Conservation (phyloP, 768 basidiomycete species). For the Macrocybe gigantea region DNA sequence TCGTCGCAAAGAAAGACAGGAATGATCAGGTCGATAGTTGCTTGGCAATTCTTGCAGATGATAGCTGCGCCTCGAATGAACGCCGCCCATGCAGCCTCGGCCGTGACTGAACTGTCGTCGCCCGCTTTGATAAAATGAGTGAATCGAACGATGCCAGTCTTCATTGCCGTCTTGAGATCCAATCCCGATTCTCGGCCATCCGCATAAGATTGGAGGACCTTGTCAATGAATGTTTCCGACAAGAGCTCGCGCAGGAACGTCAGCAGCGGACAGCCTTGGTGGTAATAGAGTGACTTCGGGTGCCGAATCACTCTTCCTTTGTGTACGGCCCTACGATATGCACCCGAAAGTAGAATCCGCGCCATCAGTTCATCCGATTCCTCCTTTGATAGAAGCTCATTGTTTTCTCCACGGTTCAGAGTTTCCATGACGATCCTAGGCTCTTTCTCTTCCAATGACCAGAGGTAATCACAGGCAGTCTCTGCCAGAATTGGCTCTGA, state of each 20-base stretch:
- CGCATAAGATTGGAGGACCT: not conserved
- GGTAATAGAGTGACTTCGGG: not conserved
- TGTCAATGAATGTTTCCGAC: not conserved
- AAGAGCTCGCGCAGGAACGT: not conserved
- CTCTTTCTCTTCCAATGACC: no score
- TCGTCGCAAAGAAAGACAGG: slow-evolving; percentile 16
- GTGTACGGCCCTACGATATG: slow-evolving; percentile 10
- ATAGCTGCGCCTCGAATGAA: slow-evolving; percentile 20
- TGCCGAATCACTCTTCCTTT: not conserved
- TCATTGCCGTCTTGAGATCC: slow-evolving; percentile 11
- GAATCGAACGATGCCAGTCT: slow-evolving; percentile 19
- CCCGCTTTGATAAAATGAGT: slow-evolving; percentile 21
- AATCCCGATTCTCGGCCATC: not conserved
- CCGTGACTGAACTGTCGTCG: slow-evolving; percentile 14
- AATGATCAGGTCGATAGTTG: slow-evolving; percentile 16
- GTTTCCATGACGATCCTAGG: no score
- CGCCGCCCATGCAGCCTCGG: slow-evolving; percentile 11
- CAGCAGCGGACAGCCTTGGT: not conserved
- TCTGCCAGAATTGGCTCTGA: slow-evolving; percentile 14
- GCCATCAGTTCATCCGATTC: slow-evolving; percentile 15
- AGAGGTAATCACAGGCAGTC: slow-evolving; percentile 1
- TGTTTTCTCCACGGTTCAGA: not conserved
- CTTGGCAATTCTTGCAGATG: slow-evolving; percentile 9
- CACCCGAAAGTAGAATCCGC: slow-evolving; percentile 13
- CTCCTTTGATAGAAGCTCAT: slow-evolving; percentile 9